Conservation (phyloP, 2,329 filamentous ascomycete species). For the Didymella arachidicola region DNA sequence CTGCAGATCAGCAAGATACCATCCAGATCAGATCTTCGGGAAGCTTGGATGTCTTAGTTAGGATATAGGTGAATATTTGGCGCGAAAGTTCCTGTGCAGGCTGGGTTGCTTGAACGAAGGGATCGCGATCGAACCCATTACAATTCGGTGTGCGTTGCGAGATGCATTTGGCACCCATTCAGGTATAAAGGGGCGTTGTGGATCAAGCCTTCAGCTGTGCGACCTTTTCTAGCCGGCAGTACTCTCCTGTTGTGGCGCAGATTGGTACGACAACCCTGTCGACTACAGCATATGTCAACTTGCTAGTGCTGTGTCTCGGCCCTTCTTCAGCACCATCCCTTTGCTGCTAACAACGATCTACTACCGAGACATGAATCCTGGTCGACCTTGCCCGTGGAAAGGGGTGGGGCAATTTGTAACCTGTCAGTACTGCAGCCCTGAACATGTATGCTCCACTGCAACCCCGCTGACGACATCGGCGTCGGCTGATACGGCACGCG, state of each 20-base stretch:
- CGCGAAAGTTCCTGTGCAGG: slow-evolving; percentile 3
- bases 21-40: slow-evolving; percentile 23
- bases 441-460: slow-evolving; percentile 10
- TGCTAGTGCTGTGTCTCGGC: slow-evolving; percentile 35
- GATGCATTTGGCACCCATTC: slow-evolving; percentile 6
- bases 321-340: slow-evolving; percentile 11
- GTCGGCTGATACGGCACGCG: slow-evolving; percentile 20
- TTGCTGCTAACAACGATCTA: slow-evolving; percentile 5
- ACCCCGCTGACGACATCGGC: slow-evolving; percentile 8
- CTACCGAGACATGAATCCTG: slow-evolving; percentile 1
- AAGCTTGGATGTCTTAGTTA: slow-evolving; percentile 25
- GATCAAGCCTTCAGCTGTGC: slow-evolving; percentile 21
- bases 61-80: slow-evolving; percentile 7
- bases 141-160: slow-evolving; percentile 16
- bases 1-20: slow-evolving; percentile 28
- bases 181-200: slow-evolving; percentile 2
- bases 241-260: slow-evolving; percentile 28
- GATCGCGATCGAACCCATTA: slow-evolving; percentile 1
- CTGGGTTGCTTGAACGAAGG: background rate
- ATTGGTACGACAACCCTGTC: slow-evolving; percentile 19
- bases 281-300: slow-evolving; percentile 33
- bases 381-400: background rate
- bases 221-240: slow-evolving; percentile 27
- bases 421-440: slow-evolving; percentile 36
- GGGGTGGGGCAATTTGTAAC: slow-evolving; percentile 23